phyloP scores from a whole-genome alignment of 169 alveolate species.

The Babesia microti region DNA sequence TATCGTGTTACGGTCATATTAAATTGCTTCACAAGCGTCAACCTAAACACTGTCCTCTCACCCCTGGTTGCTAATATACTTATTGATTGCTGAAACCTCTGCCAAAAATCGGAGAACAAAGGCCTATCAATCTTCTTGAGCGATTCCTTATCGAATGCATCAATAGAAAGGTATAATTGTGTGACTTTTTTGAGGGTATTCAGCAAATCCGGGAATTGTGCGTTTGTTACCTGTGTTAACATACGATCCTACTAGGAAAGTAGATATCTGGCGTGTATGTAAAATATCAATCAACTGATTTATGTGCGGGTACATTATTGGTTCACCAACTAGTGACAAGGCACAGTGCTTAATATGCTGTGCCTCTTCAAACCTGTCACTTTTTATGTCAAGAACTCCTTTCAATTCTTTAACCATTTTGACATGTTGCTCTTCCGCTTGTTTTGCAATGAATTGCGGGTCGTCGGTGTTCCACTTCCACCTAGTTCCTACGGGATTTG shows the following conservation, averaged over 20 bases:
- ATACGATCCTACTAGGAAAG: constrained; percentile 56
- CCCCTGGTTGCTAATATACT: constrained; percentile 51
- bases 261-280: constrained; percentile 64
- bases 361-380: constrained; percentile 51
- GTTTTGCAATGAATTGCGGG: constrained; percentile 56
- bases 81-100: constrained; percentile 61
- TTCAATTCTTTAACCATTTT: constrained; percentile 51
- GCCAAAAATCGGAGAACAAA: constrained; percentile 75
- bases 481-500: constrained; percentile 69
- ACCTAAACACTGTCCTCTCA: constrained; percentile 69
- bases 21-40: constrained; percentile 64
- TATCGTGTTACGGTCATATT: constrained; percentile 42
- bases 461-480: constrained; percentile 78
- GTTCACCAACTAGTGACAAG: constrained; percentile 78
- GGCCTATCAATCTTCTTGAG: constrained; percentile 72
- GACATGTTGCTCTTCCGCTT: constrained; percentile 47
- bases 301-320: constrained; percentile 78
- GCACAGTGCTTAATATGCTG: constrained; percentile 67
- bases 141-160: constrained; percentile 59
- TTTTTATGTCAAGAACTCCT: constrained; percentile 50
- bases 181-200: constrained; percentile 63
- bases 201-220: constrained; percentile 76
- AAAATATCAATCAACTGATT: constrained; percentile 65
- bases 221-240: constrained; percentile 59
- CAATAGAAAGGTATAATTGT: constrained; percentile 65